Evolutionary conservation across 768 basidiomycete species (phyloP).

Genomic region (Asterophora parasitica): DNA sequence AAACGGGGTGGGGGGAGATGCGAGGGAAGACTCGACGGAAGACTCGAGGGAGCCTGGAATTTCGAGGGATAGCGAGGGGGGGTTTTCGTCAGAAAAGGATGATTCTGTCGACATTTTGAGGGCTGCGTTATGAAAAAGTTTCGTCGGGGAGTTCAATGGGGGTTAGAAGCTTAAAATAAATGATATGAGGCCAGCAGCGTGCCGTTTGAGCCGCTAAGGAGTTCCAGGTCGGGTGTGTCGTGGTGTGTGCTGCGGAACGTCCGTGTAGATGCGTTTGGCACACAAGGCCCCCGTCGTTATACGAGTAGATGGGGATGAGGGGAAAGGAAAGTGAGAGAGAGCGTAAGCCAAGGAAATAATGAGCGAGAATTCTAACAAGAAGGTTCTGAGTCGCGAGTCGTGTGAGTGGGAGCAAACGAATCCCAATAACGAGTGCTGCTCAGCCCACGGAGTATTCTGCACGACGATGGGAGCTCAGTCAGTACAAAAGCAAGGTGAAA

Average conservation of each 20-base stretch:
- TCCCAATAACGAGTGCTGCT: constrained; percentile 9
- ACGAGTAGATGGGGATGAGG: background rate
- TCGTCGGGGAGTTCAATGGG: too few relatives aligned
- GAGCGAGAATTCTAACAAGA: too few relatives aligned
- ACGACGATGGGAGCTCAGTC: too few relatives aligned
- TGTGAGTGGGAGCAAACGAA: background rate
- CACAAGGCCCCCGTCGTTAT: too few relatives aligned
- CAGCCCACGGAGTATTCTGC: background rate
- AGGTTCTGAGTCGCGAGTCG: background rate
- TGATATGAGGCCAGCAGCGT: too few relatives aligned
- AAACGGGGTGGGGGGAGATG: constrained; percentile 12
- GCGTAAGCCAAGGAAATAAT: background rate
- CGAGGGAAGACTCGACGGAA: constrained; percentile 4
- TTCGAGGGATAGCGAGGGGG: constrained; percentile 9
- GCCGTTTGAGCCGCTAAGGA: too few relatives aligned
- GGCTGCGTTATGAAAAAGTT: too few relatives aligned
- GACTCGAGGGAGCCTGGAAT: background rate
- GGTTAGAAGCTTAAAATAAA: too few relatives aligned
- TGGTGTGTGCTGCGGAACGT: too few relatives aligned
- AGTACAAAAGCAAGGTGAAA: background rate
- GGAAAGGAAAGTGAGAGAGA: background rate
- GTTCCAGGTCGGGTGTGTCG: background rate
- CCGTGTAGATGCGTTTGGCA: too few relatives aligned
- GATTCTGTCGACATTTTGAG: constrained; percentile 11
- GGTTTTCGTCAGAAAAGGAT: constrained; percentile 8